phyloP scores from a whole-genome alignment of 148 eudicot genomes.

The Dianthus caryophyllus region DNA sequence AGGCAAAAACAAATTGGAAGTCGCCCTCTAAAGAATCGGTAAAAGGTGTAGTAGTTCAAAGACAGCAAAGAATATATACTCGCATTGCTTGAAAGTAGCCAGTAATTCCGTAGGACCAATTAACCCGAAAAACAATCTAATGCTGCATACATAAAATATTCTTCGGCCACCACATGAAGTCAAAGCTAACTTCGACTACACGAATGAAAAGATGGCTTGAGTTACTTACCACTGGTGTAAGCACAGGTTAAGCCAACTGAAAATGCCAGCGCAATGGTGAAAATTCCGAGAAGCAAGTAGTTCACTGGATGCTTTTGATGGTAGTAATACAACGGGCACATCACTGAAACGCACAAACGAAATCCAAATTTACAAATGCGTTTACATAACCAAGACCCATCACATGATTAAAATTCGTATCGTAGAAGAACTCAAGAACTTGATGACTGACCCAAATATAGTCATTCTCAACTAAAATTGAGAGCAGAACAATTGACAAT shows the following conservation, averaged over 20 bases:
- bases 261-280: slow-evolving; percentile 48
- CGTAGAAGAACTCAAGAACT: no score
- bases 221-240: slow-evolving; percentile 44
- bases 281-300: slow-evolving; percentile 52
- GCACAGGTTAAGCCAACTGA: slow-evolving; percentile 59
- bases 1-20: not conserved
- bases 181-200: not conserved
- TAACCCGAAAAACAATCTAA: not conserved
- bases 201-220: not conserved
- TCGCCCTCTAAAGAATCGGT: not conserved
- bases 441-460: no score
- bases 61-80: not conserved
- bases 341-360: slow-evolving; percentile 28
- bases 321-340: slow-evolving; percentile 54
- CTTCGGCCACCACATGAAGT: not conserved
- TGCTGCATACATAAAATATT: not conserved
- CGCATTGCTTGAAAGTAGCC: not conserved
- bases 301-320: slow-evolving; percentile 59
- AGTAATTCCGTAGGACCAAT: not conserved
- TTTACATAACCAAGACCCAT: not conserved
- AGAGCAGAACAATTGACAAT: no score
- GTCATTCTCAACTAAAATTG: no score
- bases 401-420: no score
- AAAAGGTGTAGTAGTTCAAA: not conserved
- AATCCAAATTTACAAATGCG: not conserved